phyloP scores from a whole-genome alignment of 306 rosid genomes.

The Ormosia emarginata region DNA sequence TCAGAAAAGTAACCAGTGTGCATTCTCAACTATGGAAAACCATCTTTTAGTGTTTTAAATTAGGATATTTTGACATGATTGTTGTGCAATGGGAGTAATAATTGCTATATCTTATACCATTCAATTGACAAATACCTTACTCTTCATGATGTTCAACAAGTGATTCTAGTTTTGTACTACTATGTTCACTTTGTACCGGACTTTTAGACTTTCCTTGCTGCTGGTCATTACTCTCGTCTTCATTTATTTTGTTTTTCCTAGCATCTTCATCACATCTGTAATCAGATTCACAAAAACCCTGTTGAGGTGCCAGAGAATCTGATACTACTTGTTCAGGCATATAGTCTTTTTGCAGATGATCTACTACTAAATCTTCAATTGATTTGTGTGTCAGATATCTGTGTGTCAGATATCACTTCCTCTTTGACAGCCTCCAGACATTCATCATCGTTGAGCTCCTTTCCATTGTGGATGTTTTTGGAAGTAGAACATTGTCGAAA shows the following conservation, averaged over 20 bases:
- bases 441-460: constrained; percentile 16
- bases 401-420: constrained; percentile 6
- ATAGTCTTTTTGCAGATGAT: constrained; percentile 11
- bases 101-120: neutral
- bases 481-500: constrained; percentile 33
- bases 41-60: neutral
- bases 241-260: constrained; percentile 19
- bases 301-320: constrained; percentile 20
- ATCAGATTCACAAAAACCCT: neutral
- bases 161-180: constrained; percentile 12
- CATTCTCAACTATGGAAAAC: constrained; percentile 61
- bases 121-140: neutral
- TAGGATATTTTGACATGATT: neutral
- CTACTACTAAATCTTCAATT: neutral
- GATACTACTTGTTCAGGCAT: constrained; percentile 16
- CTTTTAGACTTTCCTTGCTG: constrained; percentile 6
- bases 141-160: constrained; percentile 6
- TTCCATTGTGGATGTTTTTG: constrained; percentile 14
- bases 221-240: constrained; percentile 18
- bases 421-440: constrained; percentile 26
- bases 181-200: constrained; percentile 16
- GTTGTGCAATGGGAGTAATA: constrained; percentile 7
- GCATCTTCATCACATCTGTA: constrained; percentile 11
- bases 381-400: too few species aligned
- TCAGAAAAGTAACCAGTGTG: constrained; percentile 73